Conservation (phyloP, 805 yeast species). For the Phaffomyces antillensis region DNA sequence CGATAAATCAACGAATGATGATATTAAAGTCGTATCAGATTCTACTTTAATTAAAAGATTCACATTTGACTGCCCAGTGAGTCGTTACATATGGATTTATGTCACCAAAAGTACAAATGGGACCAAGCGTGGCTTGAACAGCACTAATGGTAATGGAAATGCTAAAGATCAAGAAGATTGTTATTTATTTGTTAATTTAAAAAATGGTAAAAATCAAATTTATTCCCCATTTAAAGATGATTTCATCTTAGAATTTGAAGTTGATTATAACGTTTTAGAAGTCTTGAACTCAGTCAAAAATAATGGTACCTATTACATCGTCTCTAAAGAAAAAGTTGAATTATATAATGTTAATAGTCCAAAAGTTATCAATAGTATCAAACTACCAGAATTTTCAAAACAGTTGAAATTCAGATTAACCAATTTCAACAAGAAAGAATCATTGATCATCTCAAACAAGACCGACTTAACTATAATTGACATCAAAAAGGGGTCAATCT, state of each 20-base stretch:
- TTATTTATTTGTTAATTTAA: not conserved
- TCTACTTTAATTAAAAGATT: not conserved
- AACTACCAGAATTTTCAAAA: too few relatives aligned
- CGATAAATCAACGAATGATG: not conserved
- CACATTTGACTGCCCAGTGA: not conserved
- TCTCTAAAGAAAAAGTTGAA: constrained; percentile 8
- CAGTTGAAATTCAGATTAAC: too few relatives aligned
- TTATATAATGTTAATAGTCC: constrained; percentile 14
- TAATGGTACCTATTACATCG: not conserved
- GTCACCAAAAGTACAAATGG: not conserved
- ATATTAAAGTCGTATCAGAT: not conserved
- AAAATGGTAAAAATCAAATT: not conserved
- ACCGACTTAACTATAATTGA: not conserved
- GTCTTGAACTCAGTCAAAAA: not conserved
- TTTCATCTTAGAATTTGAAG: not conserved
- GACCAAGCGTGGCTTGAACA: not conserved
- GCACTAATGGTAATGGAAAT: not conserved
- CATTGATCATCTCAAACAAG: not conserved
- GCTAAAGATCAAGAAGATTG: not conserved
- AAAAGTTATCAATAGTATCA: not conserved
- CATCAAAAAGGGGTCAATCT: not conserved
- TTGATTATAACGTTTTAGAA: not conserved
- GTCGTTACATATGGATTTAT: not conserved
- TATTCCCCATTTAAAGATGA: constrained; percentile 3
- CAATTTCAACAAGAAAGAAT: too few relatives aligned